phyloP scores from a whole-genome alignment of 2,329 filamentous ascomycete genomes.

The Beauveria sp. region DNA sequence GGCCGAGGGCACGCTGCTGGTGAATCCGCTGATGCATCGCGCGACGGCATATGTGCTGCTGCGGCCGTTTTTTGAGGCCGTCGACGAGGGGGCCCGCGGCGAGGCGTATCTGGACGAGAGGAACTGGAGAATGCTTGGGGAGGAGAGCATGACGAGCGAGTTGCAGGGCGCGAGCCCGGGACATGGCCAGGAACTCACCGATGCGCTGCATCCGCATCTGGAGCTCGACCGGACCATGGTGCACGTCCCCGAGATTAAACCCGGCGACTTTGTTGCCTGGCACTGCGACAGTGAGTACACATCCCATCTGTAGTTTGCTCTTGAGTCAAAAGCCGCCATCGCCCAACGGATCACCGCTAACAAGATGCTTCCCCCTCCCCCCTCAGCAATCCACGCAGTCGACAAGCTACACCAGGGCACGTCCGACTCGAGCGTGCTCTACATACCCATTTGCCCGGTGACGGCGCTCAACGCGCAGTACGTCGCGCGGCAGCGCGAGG shows the following conservation, averaged over 20 bases:
- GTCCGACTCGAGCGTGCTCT: conserved; percentile 74
- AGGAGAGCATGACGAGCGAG: conserved; percentile 40
- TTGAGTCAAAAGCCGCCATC: not conserved
- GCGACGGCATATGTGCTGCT: conserved; percentile 76
- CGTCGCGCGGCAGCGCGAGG: conserved; percentile 60
- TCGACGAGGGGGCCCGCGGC: conserved; percentile 10
- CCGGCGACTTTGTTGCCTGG: conserved; percentile 77
- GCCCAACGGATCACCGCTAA: conserved; percentile 9
- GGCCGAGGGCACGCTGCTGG: conserved; percentile 69
- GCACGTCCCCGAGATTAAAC: conserved; percentile 57
- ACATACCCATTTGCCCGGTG: conserved; percentile 80
- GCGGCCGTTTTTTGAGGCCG: conserved; percentile 69
- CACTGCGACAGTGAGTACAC: conserved; percentile 61
- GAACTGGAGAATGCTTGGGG: conserved; percentile 54
- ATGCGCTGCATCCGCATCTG: conserved; percentile 65
- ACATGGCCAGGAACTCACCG: conserved; percentile 61
- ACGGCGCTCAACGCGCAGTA: conserved; percentile 69
- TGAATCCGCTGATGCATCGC: conserved; percentile 70
- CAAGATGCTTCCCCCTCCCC: not conserved
- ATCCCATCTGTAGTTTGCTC: not conserved
- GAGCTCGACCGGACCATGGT: conserved; percentile 61
- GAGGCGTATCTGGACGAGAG: conserved; percentile 36
- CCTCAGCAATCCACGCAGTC: conserved; percentile 64
- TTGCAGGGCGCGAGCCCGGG: conserved; percentile 68
- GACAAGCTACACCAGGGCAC: conserved; percentile 68